phyloP scores from a whole-genome alignment of 2,329 filamentous ascomycete species.

The Diaporthe humulicola region DNA sequence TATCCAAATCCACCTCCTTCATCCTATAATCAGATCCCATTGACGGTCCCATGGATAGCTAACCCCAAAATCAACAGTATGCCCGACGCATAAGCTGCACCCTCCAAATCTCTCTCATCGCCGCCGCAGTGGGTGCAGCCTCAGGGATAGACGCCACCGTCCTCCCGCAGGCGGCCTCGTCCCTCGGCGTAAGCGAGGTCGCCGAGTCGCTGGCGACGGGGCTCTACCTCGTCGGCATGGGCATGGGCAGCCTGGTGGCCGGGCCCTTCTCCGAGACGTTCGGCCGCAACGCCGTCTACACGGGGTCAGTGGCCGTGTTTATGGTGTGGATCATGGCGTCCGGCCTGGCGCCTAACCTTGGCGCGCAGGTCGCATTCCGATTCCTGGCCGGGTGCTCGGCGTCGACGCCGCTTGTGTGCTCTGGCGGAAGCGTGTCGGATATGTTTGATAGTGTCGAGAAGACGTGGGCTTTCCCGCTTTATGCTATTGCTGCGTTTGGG shows the following conservation, averaged over 20 bases:
- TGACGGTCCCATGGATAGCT: background rate
- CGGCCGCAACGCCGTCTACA: constrained; percentile 56
- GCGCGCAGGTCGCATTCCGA: constrained; percentile 59
- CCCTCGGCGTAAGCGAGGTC: constrained; percentile 63
- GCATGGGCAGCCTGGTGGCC: constrained; percentile 51
- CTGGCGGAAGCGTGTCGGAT: constrained; percentile 59
- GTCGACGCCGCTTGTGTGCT: constrained; percentile 57
- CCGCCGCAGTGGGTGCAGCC: constrained; percentile 63
- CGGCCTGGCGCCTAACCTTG: constrained; percentile 57
- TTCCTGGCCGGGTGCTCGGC: constrained; percentile 62
- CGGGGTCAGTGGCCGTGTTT: constrained; percentile 54
- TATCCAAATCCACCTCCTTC: too few relatives aligned
- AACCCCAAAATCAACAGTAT: background rate
- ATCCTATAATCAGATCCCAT: background rate
- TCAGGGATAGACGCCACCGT: constrained; percentile 66
- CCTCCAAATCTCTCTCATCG: constrained; percentile 60
- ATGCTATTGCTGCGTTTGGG: constrained; percentile 56
- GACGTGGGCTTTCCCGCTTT: constrained; percentile 59
- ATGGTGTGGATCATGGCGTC: constrained; percentile 60
- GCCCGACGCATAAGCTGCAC: constrained; percentile 53
- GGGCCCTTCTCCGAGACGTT: constrained; percentile 56
- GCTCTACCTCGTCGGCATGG: constrained; percentile 52
- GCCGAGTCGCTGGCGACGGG: constrained; percentile 63
- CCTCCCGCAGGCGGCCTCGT: constrained; percentile 56
- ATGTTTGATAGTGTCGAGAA: constrained; percentile 52